These are phyloP conservation scores for Raddia distichophylla DNA, from an alignment of 176 grass and related monocot species.

Conservation along the genomic window DNA sequence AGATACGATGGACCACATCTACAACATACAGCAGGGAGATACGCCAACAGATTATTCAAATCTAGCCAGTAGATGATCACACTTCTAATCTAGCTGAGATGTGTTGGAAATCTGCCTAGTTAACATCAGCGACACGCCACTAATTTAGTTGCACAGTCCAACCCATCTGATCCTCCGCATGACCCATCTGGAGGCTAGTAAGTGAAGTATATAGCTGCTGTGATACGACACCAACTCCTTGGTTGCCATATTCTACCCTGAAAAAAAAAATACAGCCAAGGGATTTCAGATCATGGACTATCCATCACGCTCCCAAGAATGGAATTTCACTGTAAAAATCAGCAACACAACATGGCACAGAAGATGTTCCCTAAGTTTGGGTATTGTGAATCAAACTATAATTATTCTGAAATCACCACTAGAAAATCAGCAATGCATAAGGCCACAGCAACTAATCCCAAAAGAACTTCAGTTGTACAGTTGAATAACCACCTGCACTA, in stretches of 20 bases:
- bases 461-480: neutral
- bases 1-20: neutral
- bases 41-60: neutral
- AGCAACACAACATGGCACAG: neutral
- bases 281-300: neutral
- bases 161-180: constrained; percentile 60
- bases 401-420: neutral
- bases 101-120: neutral
- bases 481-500: neutral
- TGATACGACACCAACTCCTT: constrained; percentile 62
- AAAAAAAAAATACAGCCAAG: constrained; percentile 22
- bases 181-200: constrained; percentile 78
- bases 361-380: neutral
- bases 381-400: neutral
- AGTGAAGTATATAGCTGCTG: constrained; percentile 70
- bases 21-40: constrained; percentile 20
- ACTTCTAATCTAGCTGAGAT: neutral
- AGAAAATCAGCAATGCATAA: neutral
- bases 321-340: neutral
- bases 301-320: neutral
- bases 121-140: neutral
- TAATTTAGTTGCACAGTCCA: constrained; percentile 71
- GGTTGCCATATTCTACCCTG: constrained; percentile 80
- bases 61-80: neutral
- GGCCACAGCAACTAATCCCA: neutral